Percentiles rank a stretch among this genome's conserved stretches.
Evolutionary conservation across 768 basidiomycete genomes (phyloP).

Genomic region (Boletus rufocinnamomeus): DNA sequence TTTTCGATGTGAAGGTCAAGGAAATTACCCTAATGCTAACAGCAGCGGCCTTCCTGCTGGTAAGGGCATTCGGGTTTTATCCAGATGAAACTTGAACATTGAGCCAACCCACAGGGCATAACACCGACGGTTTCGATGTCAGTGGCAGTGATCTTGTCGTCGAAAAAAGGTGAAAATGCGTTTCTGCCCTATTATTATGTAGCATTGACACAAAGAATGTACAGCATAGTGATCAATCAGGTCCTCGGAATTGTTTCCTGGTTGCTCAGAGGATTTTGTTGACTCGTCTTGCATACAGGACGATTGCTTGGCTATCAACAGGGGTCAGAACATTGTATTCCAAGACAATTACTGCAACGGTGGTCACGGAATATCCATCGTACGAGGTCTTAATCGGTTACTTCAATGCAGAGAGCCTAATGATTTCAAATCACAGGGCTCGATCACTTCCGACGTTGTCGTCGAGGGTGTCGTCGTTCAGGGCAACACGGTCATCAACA

Average conservation of each 20-base stretch:
- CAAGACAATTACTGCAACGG: constrained; percentile 54
- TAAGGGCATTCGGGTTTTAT: background rate
- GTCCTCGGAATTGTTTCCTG: background rate
- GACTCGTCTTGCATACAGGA: constrained; percentile 37
- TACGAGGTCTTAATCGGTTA: background rate
- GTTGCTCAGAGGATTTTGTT: background rate
- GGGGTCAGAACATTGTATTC: constrained; percentile 47
- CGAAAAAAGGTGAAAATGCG: constrained; percentile 9
- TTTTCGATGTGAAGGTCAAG: constrained; percentile 43
- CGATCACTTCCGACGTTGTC: constrained; percentile 47
- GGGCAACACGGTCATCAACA: constrained; percentile 52
- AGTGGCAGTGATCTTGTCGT: constrained; percentile 41
- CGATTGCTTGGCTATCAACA: constrained; percentile 60
- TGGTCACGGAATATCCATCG: constrained; percentile 67
- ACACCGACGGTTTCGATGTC: constrained; percentile 53
- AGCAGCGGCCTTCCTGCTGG: constrained; percentile 53
- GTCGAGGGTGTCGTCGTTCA: constrained; percentile 53
- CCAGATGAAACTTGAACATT: background rate
- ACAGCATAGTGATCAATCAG: constrained; percentile 26
- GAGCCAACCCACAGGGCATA: constrained; percentile 33
- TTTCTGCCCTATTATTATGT: background rate
- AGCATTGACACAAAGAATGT: background rate
- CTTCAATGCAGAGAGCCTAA: background rate
- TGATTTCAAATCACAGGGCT: constrained; percentile 41
- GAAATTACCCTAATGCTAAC: constrained; percentile 50